phyloP scores from a whole-genome alignment of 805 yeast species.

The Metschnikowia lochheadii region DNA sequence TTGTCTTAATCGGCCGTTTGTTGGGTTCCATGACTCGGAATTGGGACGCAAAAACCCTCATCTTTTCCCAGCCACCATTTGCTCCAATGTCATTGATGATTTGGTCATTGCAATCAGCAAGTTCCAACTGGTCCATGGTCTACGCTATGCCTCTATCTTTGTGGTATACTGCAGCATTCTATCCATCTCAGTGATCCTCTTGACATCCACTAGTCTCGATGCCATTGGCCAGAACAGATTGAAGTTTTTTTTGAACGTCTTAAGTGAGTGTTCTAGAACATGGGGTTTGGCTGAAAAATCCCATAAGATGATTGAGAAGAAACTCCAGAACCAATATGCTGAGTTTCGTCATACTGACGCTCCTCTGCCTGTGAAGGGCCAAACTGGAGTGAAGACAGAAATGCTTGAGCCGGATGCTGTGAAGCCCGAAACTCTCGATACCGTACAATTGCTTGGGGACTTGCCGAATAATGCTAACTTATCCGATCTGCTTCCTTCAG shows the following conservation, averaged over 20 bases:
- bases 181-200: conserved; percentile 39
- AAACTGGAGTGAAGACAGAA: neutral
- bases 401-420: neutral
- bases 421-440: neutral
- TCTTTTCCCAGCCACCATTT: conserved; percentile 32
- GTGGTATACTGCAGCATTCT: conserved; percentile 46
- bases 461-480: neutral
- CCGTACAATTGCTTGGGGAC: neutral
- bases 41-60: conserved; percentile 7
- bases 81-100: conserved; percentile 40
- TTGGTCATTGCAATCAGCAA: conserved; percentile 34
- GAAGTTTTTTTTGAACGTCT: conserved; percentile 37
- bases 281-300: conserved; percentile 49
- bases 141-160: conserved; percentile 40
- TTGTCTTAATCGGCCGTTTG: conserved; percentile 60
- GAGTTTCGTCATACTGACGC: conserved; percentile 7
- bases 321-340: conserved; percentile 23
- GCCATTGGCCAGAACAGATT: conserved; percentile 27
- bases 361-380: neutral
- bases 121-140: conserved; percentile 39
- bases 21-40: conserved; percentile 30
- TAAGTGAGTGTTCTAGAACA: conserved; percentile 40
- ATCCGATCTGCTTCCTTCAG: conserved; percentile 1
- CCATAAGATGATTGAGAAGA: conserved; percentile 35
- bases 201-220: conserved; percentile 28